Evolutionary conservation across 176 grass and related monocot genomes (phyloP).

Genomic region (Rhynchospora pubera): DNA sequence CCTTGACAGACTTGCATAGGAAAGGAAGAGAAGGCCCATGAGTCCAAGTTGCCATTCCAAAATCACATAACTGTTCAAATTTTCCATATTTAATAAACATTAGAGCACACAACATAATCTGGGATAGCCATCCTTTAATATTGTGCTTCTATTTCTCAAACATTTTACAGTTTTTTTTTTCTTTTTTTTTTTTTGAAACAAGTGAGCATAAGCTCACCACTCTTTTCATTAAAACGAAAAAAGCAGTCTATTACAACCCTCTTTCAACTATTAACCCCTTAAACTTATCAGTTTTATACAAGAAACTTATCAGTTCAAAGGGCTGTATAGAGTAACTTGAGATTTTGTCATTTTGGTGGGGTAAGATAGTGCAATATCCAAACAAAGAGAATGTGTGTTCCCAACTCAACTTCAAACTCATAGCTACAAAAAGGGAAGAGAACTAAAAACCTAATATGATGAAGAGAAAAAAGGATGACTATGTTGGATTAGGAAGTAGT

Average conservation of each 20-base stretch:
- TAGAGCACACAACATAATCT: background rate
- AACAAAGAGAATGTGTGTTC: background rate
- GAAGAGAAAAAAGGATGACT: background rate
- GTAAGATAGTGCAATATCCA: background rate
- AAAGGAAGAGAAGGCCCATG: slow-evolving; percentile 40
- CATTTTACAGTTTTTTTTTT: background rate
- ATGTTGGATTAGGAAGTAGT: background rate
- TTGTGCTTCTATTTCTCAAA: background rate
- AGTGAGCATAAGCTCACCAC: no score
- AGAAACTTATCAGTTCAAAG: background rate
- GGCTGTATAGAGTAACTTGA: background rate
- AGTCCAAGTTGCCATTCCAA: slow-evolving; percentile 51
- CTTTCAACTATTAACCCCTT: no score
- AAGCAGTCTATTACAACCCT: no score
- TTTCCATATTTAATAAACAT: background rate
- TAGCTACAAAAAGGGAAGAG: background rate
- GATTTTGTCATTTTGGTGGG: background rate
- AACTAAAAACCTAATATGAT: background rate
- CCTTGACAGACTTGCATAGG: slow-evolving; percentile 48
- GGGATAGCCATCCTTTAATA: background rate
- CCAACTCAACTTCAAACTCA: background rate
- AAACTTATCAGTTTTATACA: no score
- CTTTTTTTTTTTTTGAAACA: no score
- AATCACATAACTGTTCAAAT: slow-evolving; percentile 39
- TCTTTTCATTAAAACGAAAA: no score